Evolutionary conservation across 371 early-diverging fungal species (phyloP).

Genomic region (Mortierella sp.): DNA sequence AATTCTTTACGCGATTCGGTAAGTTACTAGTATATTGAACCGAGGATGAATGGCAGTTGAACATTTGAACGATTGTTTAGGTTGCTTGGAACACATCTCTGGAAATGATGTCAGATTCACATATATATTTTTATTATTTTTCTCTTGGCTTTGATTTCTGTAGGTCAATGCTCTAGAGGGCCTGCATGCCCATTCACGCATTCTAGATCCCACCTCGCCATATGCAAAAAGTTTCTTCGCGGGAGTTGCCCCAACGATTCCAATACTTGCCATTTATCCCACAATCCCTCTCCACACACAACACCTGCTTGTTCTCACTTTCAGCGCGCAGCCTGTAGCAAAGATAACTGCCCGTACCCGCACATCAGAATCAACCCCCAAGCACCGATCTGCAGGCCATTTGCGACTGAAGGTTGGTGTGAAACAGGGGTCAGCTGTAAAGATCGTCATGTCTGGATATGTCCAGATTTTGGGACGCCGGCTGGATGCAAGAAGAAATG

Average conservation of each 20-base stretch:
- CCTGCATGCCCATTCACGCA: constrained; percentile 60
- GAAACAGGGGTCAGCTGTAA: constrained; percentile 61
- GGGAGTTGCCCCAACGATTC: constrained; percentile 59
- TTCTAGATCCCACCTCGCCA: constrained; percentile 64
- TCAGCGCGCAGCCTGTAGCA: constrained; percentile 64
- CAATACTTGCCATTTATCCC: constrained; percentile 62
- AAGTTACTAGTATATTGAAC: constrained; percentile 19
- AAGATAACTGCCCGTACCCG: constrained; percentile 62
- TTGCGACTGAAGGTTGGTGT: constrained; percentile 72
- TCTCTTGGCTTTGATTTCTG: neutral
- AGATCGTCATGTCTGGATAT: constrained; percentile 69
- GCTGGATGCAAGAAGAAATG: constrained; percentile 71
- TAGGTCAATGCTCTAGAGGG: constrained; percentile 60
- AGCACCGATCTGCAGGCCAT: constrained; percentile 68
- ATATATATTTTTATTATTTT: constrained; percentile 3
- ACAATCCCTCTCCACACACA: constrained; percentile 62
- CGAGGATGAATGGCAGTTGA: too few species aligned
- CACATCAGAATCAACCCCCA: constrained; percentile 67
- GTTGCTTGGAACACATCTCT: neutral
- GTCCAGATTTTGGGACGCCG: constrained; percentile 68
- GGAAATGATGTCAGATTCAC: constrained; percentile 4
- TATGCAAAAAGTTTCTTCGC: constrained; percentile 66
- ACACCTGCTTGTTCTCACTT: constrained; percentile 70
- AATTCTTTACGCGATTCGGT: constrained; percentile 51
- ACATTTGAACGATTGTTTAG: neutral